Base-by-base conservation (phyloP, 805 yeast species). In the Saccharomyces eubayanus region DNA sequence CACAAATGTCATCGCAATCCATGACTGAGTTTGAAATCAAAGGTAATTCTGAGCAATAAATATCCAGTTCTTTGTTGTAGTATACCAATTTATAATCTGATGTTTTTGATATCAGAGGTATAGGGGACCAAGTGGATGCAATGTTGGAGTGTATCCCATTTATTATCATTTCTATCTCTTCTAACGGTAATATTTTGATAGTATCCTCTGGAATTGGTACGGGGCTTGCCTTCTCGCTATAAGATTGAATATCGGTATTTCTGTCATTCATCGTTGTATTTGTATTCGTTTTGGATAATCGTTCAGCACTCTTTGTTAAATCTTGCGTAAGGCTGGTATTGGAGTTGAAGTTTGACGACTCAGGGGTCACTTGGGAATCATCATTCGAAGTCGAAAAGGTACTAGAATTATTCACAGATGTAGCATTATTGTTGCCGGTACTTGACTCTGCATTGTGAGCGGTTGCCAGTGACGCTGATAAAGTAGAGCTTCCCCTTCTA, bases 41-140 rank as follows among this genome's bases (percentile, higher is more conserved):
- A 0, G 94, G 92, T 41, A 84, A 62, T 12, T 79, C 77, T 45
- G 76, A 75, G 58, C 89, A 80, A 59, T 79, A 81, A 1, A 84
- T 72, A 59, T 83, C 78, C 51, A 87, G 69, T 31, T 80, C 80
- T 31, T 81, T 78, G 61, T 84, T 82, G 67, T 80, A 83, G 67
- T 76, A 87, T 6, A 84, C 69, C 14, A 83, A 66, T 50, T 77
- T 77, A 21, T 82, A 85, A 51, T 75, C 77, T 16, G 11, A 20
- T 5, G 46, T 36, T n/a, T 52, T 47, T 8, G 85, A 28, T n/a
- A 46, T 31, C n/a, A 54, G 78, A n/a, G 78, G 69, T 49, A 78
- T 76, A 0, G 89, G 86, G 0, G 83, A 66, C 91, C 92, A 86
- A 14, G 78, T 66, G 0, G 81, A 79, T 2, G 69, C 67, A 11